Conservation (phyloP, 2,329 filamentous ascomycete species). For the Fusarium falciforme region DNA sequence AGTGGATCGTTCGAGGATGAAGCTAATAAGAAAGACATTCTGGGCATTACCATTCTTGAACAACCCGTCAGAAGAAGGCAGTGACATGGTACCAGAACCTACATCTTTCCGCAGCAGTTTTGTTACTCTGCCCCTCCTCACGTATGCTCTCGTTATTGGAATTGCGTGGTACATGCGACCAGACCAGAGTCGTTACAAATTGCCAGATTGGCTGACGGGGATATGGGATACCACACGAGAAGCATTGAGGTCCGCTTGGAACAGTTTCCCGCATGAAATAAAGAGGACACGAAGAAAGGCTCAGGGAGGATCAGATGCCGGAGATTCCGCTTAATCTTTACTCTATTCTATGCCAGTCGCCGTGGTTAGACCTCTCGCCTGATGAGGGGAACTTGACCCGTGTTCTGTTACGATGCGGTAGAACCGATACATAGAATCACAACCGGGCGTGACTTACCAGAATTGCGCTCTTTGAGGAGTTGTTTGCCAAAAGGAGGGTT, state of each 20-base stretch:
- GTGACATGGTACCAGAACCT: background rate
- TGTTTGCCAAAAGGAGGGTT: too few relatives aligned
- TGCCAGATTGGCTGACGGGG: background rate
- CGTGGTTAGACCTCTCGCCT: background rate
- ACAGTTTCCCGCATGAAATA: background rate
- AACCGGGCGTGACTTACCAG: background rate
- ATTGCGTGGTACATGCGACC: background rate
- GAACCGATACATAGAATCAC: background rate
- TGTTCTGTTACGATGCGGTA: background rate
- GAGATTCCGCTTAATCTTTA: background rate
- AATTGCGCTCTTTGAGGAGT: background rate
- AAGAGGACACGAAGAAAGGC: background rate
- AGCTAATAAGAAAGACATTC: background rate
- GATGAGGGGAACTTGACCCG: background rate
- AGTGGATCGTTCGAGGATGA: rapidly evolving
- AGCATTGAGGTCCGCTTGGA: background rate
- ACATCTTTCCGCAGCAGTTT: background rate
- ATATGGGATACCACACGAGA: background rate
- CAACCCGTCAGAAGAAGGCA: background rate
- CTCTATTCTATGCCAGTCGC: background rate
- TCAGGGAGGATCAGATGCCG: background rate
- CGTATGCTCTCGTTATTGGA: background rate
- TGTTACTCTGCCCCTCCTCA: background rate
- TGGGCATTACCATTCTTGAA: background rate
- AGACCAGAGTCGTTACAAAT: background rate